Conservation (phyloP, 176 grass and related monocot species). For the Poa pratensis region DNA sequence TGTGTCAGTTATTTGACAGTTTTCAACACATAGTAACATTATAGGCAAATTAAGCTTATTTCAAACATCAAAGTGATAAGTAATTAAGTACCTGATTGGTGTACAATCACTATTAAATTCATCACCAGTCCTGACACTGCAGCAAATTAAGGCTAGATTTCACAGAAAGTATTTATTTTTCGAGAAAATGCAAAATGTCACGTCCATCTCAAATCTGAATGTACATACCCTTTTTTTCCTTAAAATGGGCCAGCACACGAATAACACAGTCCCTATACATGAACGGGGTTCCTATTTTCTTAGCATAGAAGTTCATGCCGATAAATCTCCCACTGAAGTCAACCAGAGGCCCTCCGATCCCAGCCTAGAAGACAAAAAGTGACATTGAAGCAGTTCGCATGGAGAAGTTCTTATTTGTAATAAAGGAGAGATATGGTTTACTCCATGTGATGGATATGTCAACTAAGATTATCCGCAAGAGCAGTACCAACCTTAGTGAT, state of each 20-base stretch:
- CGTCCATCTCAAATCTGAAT: not conserved
- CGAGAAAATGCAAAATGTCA: not conserved
- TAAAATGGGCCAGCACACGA: not conserved
- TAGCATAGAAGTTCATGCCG: conserved; percentile 38
- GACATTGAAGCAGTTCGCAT: not conserved
- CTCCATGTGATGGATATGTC: not conserved
- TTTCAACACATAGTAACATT: not conserved
- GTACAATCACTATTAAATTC: not conserved
- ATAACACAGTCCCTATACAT: conserved; percentile 5
- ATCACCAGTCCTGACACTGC: not conserved
- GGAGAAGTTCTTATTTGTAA: not conserved
- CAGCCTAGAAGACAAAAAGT: conserved; percentile 28
- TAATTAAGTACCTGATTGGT: conserved; percentile 6
- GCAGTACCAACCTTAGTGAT: conserved; percentile 30
- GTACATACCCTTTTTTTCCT: conserved; percentile 4
- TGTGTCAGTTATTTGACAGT: not conserved
- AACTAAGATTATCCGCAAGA: not conserved
- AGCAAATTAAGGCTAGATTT: not conserved
- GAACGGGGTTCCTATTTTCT: conserved; percentile 24
- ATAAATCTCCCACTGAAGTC: conserved; percentile 11
- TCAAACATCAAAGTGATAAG: not conserved
- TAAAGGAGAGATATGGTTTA: not conserved
- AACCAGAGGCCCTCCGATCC: conserved; percentile 38
- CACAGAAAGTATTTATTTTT: not conserved
- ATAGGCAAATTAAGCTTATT: not conserved